These are phyloP conservation scores for Noccaea caerulescens DNA, from an alignment of 345 rosid species.

Conservation along the genomic window DNA sequence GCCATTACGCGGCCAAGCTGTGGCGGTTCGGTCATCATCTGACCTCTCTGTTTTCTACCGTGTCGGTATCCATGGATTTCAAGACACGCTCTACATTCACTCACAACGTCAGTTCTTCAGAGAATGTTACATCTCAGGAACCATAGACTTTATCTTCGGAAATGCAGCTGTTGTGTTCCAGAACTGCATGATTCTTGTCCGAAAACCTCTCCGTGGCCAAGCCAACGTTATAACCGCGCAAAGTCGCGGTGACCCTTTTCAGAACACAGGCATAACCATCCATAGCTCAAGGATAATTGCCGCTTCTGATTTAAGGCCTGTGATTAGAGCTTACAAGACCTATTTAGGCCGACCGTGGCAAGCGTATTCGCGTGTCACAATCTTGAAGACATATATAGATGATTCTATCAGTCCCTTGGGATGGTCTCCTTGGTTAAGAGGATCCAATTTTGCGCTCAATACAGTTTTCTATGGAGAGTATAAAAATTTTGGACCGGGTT, in stretches of 20 bases:
- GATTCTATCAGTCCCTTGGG: constrained; percentile 59
- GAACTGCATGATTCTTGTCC: constrained; percentile 59
- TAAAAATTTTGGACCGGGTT: constrained; percentile 65
- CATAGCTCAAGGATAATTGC: constrained; percentile 65
- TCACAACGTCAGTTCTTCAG: constrained; percentile 85
- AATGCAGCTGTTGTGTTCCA: constrained; percentile 89
- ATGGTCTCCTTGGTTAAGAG: constrained; percentile 69
- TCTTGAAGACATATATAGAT: constrained; percentile 56
- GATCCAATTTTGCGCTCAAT: constrained; percentile 63
- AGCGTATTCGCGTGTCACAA: constrained; percentile 64
- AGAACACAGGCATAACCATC: constrained; percentile 76
- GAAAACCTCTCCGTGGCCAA: constrained; percentile 67
- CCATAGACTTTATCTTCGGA: constrained; percentile 85
- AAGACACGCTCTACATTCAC: constrained; percentile 81
- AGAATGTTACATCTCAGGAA: constrained; percentile 79
- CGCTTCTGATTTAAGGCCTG: constrained; percentile 61
- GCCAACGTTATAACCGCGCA: constrained; percentile 77
- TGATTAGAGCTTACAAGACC: constrained; percentile 48
- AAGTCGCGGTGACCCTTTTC: constrained; percentile 72
- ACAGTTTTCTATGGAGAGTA: constrained; percentile 85
- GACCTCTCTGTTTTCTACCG: constrained; percentile 86
- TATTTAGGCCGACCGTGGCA: constrained; percentile 85
- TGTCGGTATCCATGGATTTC: constrained; percentile 75
- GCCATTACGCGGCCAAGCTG: constrained; percentile 76
- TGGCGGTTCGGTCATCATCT: constrained; percentile 80